Base-by-base conservation (phyloP, 331 rosid genomes). In the Malus hybrid region DNA sequence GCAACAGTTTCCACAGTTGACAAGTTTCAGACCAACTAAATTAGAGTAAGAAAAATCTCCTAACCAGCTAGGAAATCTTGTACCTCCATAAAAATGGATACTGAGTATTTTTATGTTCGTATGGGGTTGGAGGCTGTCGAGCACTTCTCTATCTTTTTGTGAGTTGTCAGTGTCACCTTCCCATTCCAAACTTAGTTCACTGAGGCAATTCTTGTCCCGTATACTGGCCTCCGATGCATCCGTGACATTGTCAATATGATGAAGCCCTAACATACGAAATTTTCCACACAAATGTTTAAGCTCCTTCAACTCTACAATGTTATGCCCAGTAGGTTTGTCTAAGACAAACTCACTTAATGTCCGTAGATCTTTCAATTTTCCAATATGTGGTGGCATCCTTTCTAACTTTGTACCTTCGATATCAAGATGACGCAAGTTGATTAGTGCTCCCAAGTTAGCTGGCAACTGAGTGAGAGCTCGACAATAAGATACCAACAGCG, bases 71-170 rank as follows among this genome's bases (percentile, higher is more conserved):
- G 71, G 54, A 32, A 75, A 52, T 32, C 15, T 22, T n/a, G 71
- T 64, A 31, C 71, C 71, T 11, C 63, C 54, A 7, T 64, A 75
- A 15, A 34, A 28, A 4, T 27, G 46, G 16, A 83, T 76, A 10
- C 32, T 33, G 1, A 81, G 80, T 65, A 46, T 70, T 28, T 78
- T 66, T 67, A 81, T 67, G 59, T 81, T 79, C 64, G 73, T 24
- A 31, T 75, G 73, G 19, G 73, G 73, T 48, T 48, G 60, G 27
- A 69, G 61, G 16, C 52, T 69, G 13, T 69, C 62, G 6, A 69
- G 73, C 27, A 69, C 73, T 48, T 50, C 27, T 48, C 73, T 29
- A 15, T 69, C 73, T 29, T 16, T 69, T 69, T 28, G 22, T 18
- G 73, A 14, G 52, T 69, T 60, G 4, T 27, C 73, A 9, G 28